A percentile compares a stretch with the other conserved stretches of the same genome.
Conservation (phyloP, 805 yeast genomes). For the Yamadazyma tumulicola region DNA sequence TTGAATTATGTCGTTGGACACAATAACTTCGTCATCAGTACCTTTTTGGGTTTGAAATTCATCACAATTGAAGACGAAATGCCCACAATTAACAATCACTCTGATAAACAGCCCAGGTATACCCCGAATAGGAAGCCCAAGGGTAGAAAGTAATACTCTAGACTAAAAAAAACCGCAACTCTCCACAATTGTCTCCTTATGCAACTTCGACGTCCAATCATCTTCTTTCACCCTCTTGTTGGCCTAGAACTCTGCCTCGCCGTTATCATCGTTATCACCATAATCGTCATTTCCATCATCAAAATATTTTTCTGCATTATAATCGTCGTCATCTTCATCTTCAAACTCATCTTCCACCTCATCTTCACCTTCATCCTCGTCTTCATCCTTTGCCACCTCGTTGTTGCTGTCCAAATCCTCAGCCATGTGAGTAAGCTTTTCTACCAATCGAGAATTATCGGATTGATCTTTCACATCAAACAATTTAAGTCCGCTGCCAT, state of each 20-base stretch:
- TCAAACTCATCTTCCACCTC: conserved; percentile 68
- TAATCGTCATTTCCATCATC: conserved; percentile 64
- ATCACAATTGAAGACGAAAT: no score
- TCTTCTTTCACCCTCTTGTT: no score
- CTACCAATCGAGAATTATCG: conserved; percentile 32
- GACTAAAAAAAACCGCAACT: no score
- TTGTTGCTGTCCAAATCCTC: conserved; percentile 65
- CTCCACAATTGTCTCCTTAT: no score
- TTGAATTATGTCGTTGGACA: no score
- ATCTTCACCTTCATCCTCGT: conserved; percentile 41
- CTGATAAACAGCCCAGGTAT: no score
- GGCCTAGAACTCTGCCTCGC: conserved; percentile 57
- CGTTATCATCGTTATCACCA: conserved; percentile 57
- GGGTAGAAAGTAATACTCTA: no score
- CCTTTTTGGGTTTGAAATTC: no score
- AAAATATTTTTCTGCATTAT: conserved; percentile 76
- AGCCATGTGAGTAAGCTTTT: conserved; percentile 41
- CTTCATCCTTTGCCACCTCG: conserved; percentile 53
- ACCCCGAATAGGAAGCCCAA: no score
- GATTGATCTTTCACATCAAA: conserved; percentile 21
- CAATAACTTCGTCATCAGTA: no score
- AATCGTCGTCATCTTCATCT: conserved; percentile 75
- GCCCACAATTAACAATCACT: no score
- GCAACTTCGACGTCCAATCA: no score
- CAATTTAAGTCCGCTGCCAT: conserved; percentile 34